phyloP scores from a whole-genome alignment of 2,329 filamentous ascomycete genomes.

The Plenodomus biglobosus region DNA sequence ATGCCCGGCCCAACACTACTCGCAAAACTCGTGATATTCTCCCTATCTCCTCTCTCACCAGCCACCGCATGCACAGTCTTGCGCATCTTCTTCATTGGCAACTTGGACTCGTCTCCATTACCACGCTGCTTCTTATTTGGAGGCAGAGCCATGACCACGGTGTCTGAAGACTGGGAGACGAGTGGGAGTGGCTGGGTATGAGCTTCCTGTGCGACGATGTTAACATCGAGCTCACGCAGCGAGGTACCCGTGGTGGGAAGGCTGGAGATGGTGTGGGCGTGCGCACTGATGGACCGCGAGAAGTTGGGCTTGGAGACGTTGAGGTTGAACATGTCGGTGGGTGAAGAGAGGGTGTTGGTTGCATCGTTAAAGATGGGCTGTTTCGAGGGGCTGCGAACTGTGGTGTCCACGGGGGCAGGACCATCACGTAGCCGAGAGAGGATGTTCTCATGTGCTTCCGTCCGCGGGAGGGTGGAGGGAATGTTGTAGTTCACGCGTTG shows the following conservation, averaged over 20 bases:
- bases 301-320: slow-evolving; percentile 25
- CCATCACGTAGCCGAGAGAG: slow-evolving; percentile 52
- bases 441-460: slow-evolving; percentile 62
- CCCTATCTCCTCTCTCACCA: slow-evolving; percentile 42
- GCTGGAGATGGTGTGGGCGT: slow-evolving; percentile 22
- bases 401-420: slow-evolving; percentile 32
- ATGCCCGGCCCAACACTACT: slow-evolving; percentile 45
- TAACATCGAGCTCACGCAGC: slow-evolving; percentile 54
- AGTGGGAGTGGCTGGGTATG: slow-evolving; percentile 38
- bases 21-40: slow-evolving; percentile 47
- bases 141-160: slow-evolving; percentile 32
- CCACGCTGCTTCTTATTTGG: slow-evolving; percentile 50
- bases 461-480: slow-evolving; percentile 75
- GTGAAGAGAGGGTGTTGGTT: slow-evolving; percentile 41
- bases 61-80: slow-evolving; percentile 46
- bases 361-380: slow-evolving; percentile 57
- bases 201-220: slow-evolving; percentile 42
- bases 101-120: slow-evolving; percentile 39
- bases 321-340: slow-evolving; percentile 31
- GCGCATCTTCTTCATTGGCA: slow-evolving; percentile 49
- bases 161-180: slow-evolving; percentile 34
- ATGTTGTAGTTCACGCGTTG: slow-evolving; percentile 80
- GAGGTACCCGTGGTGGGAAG: slow-evolving; percentile 30
- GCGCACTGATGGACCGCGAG: slow-evolving; percentile 31
- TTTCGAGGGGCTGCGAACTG: slow-evolving; percentile 50